phyloP scores from a whole-genome alignment of 495 filamentous ascomycete species.

The Penicillium malachiteum region DNA sequence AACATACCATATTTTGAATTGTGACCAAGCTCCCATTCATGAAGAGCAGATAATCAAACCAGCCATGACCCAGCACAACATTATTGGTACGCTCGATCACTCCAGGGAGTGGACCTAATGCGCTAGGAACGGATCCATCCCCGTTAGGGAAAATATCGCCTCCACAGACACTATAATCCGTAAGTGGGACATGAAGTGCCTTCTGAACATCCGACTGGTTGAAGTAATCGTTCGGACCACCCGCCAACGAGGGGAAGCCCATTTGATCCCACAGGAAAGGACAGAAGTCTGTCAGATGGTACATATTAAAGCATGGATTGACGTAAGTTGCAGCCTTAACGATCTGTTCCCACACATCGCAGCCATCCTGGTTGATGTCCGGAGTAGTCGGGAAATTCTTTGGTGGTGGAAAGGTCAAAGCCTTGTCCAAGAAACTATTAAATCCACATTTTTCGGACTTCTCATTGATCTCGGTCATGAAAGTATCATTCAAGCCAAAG shows the following conservation, averaged over 20 bases:
- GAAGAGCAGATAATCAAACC: conserved; percentile 56
- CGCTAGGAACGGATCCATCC: conserved; percentile 48
- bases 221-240: conserved; percentile 67
- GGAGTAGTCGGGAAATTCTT: conserved; percentile 50
- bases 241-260: conserved; percentile 65
- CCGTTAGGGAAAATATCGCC: conserved; percentile 55
- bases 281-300: conserved; percentile 73
- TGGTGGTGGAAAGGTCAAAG: conserved; percentile 67
- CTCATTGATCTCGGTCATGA: conserved; percentile 55
- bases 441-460: conserved; percentile 63
- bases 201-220: conserved; percentile 72
- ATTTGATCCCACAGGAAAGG: conserved; percentile 71
- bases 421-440: conserved; percentile 56
- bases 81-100: conserved; percentile 72
- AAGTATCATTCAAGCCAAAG: conserved; percentile 67
- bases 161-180: conserved; percentile 62
- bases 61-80: conserved; percentile 67
- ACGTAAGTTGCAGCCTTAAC: conserved; percentile 52
- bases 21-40: conserved; percentile 66
- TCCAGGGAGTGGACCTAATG: conserved; percentile 55
- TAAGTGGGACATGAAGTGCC: conserved; percentile 66
- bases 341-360: conserved; percentile 59
- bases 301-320: conserved; percentile 82
- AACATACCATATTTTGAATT: conserved; percentile 66
- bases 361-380: conserved; percentile 37